Evolutionary conservation across 176 grass and related monocot species (phyloP).

Genomic region (Zizania latifolia): DNA sequence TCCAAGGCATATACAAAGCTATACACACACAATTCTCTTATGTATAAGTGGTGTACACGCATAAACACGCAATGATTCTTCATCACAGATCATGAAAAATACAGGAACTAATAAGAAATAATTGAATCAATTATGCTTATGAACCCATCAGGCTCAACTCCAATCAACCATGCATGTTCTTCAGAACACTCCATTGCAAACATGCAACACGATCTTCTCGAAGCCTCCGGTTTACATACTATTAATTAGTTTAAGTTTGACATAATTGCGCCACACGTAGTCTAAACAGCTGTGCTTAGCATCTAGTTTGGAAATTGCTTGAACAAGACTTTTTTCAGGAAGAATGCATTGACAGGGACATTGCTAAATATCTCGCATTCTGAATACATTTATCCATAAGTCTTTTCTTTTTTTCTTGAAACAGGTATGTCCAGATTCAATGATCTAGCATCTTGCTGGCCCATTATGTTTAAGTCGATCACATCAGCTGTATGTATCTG

Average conservation of each 20-base stretch:
- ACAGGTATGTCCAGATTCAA: background rate
- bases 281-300: slow-evolving; percentile 6
- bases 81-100: no score
- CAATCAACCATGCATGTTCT: slow-evolving; percentile 16
- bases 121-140: background rate
- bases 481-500: background rate
- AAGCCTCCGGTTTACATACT: background rate
- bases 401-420: background rate
- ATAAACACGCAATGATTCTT: background rate
- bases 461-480: background rate
- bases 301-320: slow-evolving; percentile 8
- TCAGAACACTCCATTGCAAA: background rate
- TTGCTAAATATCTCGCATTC: background rate
- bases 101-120: background rate
- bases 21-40: background rate
- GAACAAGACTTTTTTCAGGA: background rate
- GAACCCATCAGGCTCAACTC: slow-evolving; percentile 3
- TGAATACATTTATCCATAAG: no score
- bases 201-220: slow-evolving; percentile 8
- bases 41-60: background rate
- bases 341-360: slow-evolving; percentile 1
- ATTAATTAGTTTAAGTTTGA: background rate
- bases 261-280: slow-evolving; percentile 23
- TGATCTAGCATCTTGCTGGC: background rate
- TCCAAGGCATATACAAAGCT: background rate